Conservation (phyloP, 2,329 filamentous ascomycete species). For the Camillea tinctor region DNA sequence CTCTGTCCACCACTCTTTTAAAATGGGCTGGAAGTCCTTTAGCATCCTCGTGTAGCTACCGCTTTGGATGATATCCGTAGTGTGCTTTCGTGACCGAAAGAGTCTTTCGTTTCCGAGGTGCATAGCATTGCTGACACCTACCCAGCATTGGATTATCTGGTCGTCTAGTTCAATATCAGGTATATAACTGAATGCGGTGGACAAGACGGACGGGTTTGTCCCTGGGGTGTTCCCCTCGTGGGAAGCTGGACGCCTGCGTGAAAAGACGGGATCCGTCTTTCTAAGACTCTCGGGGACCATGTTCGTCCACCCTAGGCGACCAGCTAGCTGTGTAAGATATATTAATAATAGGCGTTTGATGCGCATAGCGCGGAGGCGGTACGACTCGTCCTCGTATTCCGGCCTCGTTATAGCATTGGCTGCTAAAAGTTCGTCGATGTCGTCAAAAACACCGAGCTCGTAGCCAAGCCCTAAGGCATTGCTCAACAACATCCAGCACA, state of each 20-base stretch:
- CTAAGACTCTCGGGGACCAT: conserved; percentile 77
- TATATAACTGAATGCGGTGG: conserved; percentile 63
- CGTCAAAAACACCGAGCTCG: conserved; percentile 93
- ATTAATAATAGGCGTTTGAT: conserved; percentile 85
- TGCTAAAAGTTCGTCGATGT: conserved; percentile 70
- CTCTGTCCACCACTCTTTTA: conserved; percentile 76
- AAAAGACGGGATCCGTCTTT: conserved; percentile 56
- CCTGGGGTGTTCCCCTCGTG: conserved; percentile 59
- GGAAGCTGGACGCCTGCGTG: conserved; percentile 48
- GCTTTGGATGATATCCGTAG: conserved; percentile 82
- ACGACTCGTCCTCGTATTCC: conserved; percentile 72
- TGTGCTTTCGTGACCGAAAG: conserved; percentile 84
- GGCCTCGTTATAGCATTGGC: conserved; percentile 59
- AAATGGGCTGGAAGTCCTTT: conserved; percentile 74
- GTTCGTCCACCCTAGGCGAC: conserved; percentile 85
- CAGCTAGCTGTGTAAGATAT: conserved; percentile 91
- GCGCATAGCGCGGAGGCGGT: conserved; percentile 74
- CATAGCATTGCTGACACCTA: conserved; percentile 90
- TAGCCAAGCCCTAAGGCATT: conserved; percentile 88
- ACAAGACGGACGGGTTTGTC: conserved; percentile 55
- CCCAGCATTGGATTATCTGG: conserved; percentile 83
- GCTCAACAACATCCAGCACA: conserved; percentile 97
- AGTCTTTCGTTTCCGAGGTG: conserved; percentile 84
- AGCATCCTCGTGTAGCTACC: conserved; percentile 81
- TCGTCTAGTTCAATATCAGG: conserved; percentile 66